phyloP scores from a whole-genome alignment of 1,284 basidiomycete genomes.

The Albatrellus sp. region DNA sequence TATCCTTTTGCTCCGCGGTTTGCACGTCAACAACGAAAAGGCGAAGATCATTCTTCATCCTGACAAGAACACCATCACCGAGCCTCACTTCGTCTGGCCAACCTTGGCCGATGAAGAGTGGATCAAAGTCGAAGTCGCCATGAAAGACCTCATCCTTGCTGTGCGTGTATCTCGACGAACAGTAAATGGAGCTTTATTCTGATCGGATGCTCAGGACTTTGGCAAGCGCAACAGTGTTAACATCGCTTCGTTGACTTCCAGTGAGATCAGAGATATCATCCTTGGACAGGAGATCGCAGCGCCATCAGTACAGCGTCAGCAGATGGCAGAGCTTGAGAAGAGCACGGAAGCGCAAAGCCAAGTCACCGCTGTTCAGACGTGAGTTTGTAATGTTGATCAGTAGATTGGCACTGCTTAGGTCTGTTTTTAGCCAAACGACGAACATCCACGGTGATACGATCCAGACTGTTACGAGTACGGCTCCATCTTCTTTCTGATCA shows the following conservation, averaged over 20 bases:
- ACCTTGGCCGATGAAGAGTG: conserved; percentile 92
- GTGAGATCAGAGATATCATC: conserved; percentile 94
- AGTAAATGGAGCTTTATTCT: conserved; percentile 7
- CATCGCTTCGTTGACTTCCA: conserved; percentile 91
- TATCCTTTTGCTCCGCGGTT: conserved; percentile 87
- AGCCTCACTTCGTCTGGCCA: conserved; percentile 98
- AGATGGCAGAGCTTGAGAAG: conserved; percentile 99
- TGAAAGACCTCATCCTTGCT: conserved; percentile 87
- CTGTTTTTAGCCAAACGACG: conserved; percentile 65
- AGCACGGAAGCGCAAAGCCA: conserved; percentile 88
- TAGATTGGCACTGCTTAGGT: conserved; percentile 10
- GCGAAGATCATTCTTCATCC: conserved; percentile 92
- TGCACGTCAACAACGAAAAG: conserved; percentile 99
- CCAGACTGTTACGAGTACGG: conserved; percentile 84
- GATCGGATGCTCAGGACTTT: conserved; percentile 56
- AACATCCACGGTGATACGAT: conserved; percentile 97
- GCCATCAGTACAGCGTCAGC: conserved; percentile 88
- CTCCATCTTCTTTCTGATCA: conserved; percentile 1
- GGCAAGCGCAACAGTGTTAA: conserved; percentile 99
- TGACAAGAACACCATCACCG: conserved; percentile 90
- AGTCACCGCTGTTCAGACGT: conserved; percentile 93
- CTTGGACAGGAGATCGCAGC: conserved; percentile 95
- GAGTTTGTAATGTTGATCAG: conserved; percentile 15
- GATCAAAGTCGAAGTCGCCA: conserved; percentile 98
- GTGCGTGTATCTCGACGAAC: conserved; percentile 24